Evolutionary conservation across 164 flowering plant species (phyloP).

Genomic region (Nymphaea colorata): DNA sequence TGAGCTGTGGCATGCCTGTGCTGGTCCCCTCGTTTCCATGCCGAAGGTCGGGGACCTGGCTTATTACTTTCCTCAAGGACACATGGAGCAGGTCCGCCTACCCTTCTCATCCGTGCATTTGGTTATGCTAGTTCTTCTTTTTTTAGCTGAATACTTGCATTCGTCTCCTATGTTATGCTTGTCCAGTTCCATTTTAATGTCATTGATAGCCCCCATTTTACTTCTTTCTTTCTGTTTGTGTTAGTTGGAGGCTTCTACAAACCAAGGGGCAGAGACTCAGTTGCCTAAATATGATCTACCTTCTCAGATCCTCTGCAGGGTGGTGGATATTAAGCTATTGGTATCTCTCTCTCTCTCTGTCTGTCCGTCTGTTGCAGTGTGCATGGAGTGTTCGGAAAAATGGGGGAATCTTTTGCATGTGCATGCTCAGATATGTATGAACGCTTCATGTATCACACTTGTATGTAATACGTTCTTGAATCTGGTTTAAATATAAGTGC

Average conservation of each 20-base stretch:
- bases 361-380: no score
- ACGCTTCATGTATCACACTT: no score
- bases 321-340: slow-evolving; percentile 59
- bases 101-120: not conserved
- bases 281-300: slow-evolving; percentile 68
- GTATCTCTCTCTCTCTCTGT: slow-evolving; percentile 8
- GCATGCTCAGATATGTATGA: no score
- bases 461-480: no score
- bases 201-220: no score
- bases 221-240: not conserved
- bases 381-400: no score
- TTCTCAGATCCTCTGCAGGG: slow-evolving; percentile 68
- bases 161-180: slow-evolving; percentile 23
- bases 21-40: slow-evolving; percentile 75
- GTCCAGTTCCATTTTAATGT: slow-evolving; percentile 29
- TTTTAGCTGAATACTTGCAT: not conserved
- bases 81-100: slow-evolving; percentile 58
- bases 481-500: no score
- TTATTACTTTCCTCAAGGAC: slow-evolving; percentile 83
- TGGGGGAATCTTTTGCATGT: no score
- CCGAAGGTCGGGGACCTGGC: slow-evolving; percentile 51
- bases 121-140: no score
- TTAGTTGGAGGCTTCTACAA: slow-evolving; percentile 83
- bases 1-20: slow-evolving; percentile 88
- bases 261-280: slow-evolving; percentile 64